Conservation (phyloP, 1,139 yeast genomes). For the Blastobotrys capitulatus region DNA sequence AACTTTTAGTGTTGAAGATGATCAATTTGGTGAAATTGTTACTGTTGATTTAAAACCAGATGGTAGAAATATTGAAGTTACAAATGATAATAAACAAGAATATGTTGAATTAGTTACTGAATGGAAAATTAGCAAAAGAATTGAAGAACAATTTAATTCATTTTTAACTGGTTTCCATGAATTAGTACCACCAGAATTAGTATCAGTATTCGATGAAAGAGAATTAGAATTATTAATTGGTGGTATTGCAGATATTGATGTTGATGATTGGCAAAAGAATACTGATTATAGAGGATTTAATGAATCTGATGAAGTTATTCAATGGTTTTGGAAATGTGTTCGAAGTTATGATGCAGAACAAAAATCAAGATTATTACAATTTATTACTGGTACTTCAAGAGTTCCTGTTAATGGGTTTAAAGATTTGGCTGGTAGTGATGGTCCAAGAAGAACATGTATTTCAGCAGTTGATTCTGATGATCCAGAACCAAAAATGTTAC, state of each 20-base stretch:
- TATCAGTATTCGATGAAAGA: conserved; percentile 94
- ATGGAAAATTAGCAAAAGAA: conserved; percentile 92
- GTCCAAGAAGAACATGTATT: conserved; percentile 96
- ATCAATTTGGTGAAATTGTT: conserved; percentile 89
- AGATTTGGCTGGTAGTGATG: conserved; percentile 97
- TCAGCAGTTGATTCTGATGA: conserved; percentile 74
- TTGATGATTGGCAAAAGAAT: conserved; percentile 98
- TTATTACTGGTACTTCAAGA: conserved; percentile 97
- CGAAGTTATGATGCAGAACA: conserved; percentile 95
- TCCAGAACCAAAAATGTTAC: conserved; percentile 77
- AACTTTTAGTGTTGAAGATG: conserved; percentile 93
- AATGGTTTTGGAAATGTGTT: conserved; percentile 98
- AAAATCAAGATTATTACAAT: conserved; percentile 89
- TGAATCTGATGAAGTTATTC: conserved; percentile 91
- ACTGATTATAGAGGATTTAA: conserved; percentile 98
- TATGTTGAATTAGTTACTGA: conserved; percentile 92
- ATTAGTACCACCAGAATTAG: conserved; percentile 92
- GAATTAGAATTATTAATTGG: conserved; percentile 95
- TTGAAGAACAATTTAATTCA: conserved; percentile 93
- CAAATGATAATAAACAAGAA: conserved; percentile 91
- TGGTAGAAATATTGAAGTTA: conserved; percentile 85
- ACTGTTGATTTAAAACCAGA: conserved; percentile 85
- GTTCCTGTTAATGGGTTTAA: conserved; percentile 98
- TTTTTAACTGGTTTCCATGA: conserved; percentile 97
- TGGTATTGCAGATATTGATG: conserved; percentile 96